phyloP scores from a whole-genome alignment of 306 rosid species.

The Cucurbita argyrosperma region DNA sequence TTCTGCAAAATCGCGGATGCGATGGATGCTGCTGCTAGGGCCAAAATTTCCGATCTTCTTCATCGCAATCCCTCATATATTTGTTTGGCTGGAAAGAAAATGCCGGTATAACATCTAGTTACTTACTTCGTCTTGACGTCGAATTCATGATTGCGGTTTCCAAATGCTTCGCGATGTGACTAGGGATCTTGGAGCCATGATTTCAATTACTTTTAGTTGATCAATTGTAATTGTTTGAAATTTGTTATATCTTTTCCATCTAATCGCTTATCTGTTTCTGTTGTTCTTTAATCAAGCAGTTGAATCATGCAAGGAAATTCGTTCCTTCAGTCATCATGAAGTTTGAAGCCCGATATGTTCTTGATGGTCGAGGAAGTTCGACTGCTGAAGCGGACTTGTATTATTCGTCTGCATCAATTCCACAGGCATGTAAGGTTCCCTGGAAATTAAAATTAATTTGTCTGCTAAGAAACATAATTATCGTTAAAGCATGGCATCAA shows the following conservation, averaged over 20 bases:
- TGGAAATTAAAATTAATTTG: neutral
- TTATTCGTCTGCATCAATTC: constrained; percentile 53
- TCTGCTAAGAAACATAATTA: neutral
- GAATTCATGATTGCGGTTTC: neutral
- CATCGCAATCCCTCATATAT: constrained; percentile 30
- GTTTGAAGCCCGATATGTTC: constrained; percentile 70
- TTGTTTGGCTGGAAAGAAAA: neutral
- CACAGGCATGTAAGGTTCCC: constrained; percentile 42
- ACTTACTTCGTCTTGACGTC: neutral
- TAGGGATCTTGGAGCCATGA: neutral
- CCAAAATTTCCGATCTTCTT: constrained; percentile 76
- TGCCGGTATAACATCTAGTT: neutral
- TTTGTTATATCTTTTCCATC: neutral
- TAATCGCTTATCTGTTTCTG: neutral
- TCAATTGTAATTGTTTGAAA: neutral
- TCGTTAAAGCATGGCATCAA: neutral
- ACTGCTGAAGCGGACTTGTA: constrained; percentile 59
- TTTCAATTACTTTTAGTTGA: neutral
- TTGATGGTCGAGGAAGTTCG: constrained; percentile 83
- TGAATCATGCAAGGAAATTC: constrained; percentile 55
- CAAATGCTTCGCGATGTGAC: neutral
- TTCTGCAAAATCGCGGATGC: constrained; percentile 78
- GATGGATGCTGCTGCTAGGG: constrained; percentile 74
- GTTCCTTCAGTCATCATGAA: constrained; percentile 55
- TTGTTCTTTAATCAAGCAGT: constrained; percentile 17